Evolutionary conservation across 495 filamentous ascomycete genomes (phyloP), one percentile per base, ranked within the genome.

Genomic region (Pyrenula massariospora): DNA sequence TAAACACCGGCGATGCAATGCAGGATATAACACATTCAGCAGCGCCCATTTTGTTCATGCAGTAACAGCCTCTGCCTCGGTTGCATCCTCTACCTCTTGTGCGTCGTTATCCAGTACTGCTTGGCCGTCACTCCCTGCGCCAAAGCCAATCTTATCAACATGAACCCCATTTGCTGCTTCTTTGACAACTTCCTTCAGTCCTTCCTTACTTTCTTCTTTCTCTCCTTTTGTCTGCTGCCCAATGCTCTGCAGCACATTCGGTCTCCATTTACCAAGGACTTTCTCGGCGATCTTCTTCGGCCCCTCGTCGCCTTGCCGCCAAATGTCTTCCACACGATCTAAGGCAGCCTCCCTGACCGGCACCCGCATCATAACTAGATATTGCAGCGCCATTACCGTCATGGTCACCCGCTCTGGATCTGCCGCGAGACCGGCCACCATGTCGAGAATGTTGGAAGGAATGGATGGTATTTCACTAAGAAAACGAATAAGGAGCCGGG

Each of bases 381-480:
- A 96, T 62, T 83, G 74, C 59, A 87, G 64, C 24, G 82, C 75
- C 54, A 82, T 81, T 24, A 81, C 75, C 21, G 79, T 79, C 24
- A 88, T 66, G 55, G 74, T 76, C 24, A 87, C 80, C 54, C 86
- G 81, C 65, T 92, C 91, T 1, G 93, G 93, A 71, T 99, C 91
- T 63, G 82, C 79, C 36, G 93, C 95, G 20, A 99, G 75, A 53
- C 79, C 79, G 67, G 89, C 87, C 49, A 96, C 80, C 54, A 86
- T 77, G 24, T 83, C 76, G 12, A 95, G 76, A 57, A 96, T 77
- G 11, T 79, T 72, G 21, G 73, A 63, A 22, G 80, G 86, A 24
- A 99, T 73, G 36, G 86, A 85, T 0, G 93, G 94, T 52, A 97
- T 84, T 68, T 99, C 94, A 25, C 88, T 89, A 11, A 99, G 75